phyloP scores from a whole-genome alignment of 2,329 filamentous ascomycete species.

The Furcasterigmium sp. region DNA sequence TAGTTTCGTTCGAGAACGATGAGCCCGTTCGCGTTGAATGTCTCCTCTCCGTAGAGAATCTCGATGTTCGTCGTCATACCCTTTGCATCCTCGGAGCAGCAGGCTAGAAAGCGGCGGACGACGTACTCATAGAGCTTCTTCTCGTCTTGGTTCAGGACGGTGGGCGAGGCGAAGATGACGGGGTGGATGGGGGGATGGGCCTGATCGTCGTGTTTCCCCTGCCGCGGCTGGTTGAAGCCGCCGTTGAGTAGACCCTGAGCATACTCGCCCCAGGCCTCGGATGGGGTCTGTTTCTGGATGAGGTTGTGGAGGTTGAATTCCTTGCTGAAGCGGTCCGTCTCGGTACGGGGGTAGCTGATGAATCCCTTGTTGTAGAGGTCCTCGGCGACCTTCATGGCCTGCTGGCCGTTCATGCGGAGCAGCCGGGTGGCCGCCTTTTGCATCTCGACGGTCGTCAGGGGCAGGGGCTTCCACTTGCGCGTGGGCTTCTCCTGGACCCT shows the following conservation, averaged over 20 bases:
- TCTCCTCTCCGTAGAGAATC: conserved; percentile 76
- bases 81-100: conserved; percentile 89
- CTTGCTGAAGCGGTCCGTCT: conserved; percentile 91
- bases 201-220: conserved; percentile 87
- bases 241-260: conserved; percentile 71
- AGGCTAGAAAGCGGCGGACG: conserved; percentile 84
- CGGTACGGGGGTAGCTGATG: conserved; percentile 95
- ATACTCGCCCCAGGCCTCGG: conserved; percentile 73
- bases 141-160: conserved; percentile 61
- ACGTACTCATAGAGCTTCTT: conserved; percentile 87
- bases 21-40: conserved; percentile 76
- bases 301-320: conserved; percentile 79
- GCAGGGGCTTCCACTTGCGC: conserved; percentile 88
- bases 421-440: conserved; percentile 93
- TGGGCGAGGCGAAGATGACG: conserved; percentile 72
- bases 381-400: conserved; percentile 86
- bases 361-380: conserved; percentile 87
- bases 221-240: conserved; percentile 73
- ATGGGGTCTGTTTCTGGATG: conserved; percentile 77
- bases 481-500: conserved; percentile 89
- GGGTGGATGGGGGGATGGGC: conserved; percentile 97
- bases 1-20: conserved; percentile 87
- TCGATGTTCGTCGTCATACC: conserved; percentile 82
- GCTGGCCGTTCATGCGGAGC: conserved; percentile 83
- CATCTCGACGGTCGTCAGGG: conserved; percentile 90